phyloP scores from a whole-genome alignment of 2,329 filamentous ascomycete species.

The Juglanconis sp. region DNA sequence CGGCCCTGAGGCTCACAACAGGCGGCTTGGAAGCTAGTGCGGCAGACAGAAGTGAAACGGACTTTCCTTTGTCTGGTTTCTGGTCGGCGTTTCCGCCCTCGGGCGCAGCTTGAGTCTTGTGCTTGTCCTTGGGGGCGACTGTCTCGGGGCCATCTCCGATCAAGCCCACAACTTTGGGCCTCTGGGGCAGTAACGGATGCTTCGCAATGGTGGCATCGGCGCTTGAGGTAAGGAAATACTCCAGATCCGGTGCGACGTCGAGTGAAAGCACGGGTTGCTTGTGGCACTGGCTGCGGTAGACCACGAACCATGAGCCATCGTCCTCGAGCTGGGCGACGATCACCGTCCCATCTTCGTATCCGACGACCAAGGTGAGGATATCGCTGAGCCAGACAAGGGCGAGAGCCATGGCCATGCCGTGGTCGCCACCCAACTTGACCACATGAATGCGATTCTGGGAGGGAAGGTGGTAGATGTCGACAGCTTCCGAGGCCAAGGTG shows the following conservation, averaged over 20 bases:
- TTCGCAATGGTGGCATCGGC: conserved; percentile 78
- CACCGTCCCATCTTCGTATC: conserved; percentile 81
- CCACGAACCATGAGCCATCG: conserved; percentile 41
- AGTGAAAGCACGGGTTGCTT: conserved; percentile 79
- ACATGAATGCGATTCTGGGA: conserved; percentile 66
- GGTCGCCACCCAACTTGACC: conserved; percentile 46
- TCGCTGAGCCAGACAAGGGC: conserved; percentile 51
- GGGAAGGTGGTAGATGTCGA: conserved; percentile 83
- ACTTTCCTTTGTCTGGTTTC: conserved; percentile 16
- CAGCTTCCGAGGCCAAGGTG: conserved; percentile 67
- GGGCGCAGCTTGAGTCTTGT: neutral
- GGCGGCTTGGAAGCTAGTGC: conserved; percentile 6
- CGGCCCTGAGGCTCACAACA: conserved; percentile 11
- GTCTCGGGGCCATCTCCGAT: conserved; percentile 14
- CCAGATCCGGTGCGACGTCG: conserved; percentile 46
- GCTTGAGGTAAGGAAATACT: conserved; percentile 72
- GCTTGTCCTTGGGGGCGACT: neutral
- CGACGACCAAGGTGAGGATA: conserved; percentile 63
- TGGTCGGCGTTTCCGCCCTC: neutral
- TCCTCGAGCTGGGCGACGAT: conserved; percentile 58
- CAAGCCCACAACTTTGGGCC: conserved; percentile 7
- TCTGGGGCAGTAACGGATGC: conserved; percentile 58
- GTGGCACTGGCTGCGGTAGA: conserved; percentile 68
- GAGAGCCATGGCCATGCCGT: conserved; percentile 89
- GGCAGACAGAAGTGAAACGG: conserved; percentile 10